Evolutionary conservation across 257 asterid genomes (phyloP).

Genomic region (Solanum lycopersicoides): DNA sequence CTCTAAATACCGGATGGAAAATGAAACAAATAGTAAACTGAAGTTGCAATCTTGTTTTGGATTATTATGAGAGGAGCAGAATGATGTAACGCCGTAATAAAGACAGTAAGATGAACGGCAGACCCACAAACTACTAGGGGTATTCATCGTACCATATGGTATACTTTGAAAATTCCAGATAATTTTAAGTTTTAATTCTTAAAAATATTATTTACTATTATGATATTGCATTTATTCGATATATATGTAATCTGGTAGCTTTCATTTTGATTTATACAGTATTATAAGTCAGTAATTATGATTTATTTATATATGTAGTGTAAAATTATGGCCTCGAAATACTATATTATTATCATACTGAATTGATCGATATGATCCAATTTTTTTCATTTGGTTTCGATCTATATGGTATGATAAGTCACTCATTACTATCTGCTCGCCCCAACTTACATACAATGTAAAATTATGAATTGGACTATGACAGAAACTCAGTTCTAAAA

Average conservation of each 20-base stretch:
- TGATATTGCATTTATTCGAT: neutral
- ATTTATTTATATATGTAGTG: neutral
- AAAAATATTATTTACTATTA: neutral
- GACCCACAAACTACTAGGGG: neutral
- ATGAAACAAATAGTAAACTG: neutral
- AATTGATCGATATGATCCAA: no score
- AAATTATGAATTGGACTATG: no score
- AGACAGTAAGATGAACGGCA: neutral
- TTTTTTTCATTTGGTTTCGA: no score
- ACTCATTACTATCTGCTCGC: no score
- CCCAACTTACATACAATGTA: neutral
- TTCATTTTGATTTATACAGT: neutral
- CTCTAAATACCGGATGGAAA: no score
- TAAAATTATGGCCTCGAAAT: neutral
- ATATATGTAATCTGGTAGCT: neutral
- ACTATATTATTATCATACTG: neutral
- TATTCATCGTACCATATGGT: neutral
- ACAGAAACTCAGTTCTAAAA: no score
- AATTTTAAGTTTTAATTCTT: neutral
- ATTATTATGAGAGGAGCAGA: neutral
- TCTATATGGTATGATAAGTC: neutral
- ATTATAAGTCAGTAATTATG: neutral
- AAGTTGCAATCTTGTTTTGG: neutral
- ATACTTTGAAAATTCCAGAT: neutral
- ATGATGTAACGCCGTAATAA: neutral